Base-by-base conservation (phyloP, 805 yeast genomes). In the Torulaspora indica region DNA sequence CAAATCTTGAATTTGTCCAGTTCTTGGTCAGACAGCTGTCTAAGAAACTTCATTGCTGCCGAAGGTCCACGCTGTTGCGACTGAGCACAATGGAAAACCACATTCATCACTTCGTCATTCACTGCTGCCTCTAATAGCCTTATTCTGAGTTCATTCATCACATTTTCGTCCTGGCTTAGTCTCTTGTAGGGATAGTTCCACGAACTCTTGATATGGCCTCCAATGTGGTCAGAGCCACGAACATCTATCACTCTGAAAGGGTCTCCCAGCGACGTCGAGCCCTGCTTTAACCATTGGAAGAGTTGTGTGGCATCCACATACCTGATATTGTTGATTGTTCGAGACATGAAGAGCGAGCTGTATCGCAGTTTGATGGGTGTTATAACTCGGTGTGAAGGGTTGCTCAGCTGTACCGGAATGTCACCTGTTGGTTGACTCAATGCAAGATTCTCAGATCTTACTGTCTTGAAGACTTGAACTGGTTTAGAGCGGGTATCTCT, bases 31-130 rank as follows among this genome's bases (percentile, higher is more conserved):
- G 50, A 43, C 23, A 63, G 34, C n/a, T 39, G 24, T 45, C 78
- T 51, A 35, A 66, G 51, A 55, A 84, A 83, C 54, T 70, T 71
- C 64, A 81, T 67, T 0, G 97, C 89, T 3, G 96, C 77, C 3
- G 85, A 71, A 0, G 98, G 98, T 0, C 98, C 98, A 41, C 98
- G 71, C 47, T 83, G 95, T 64, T 93, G 98, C 3, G 95, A 82
- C 24, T 85, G 71, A 23, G 90, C 89, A 64, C 98, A 91, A 62
- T 93, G 96, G 67, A 91, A 93, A 0, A 93, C 83, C 9, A 61
- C 60, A 29, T 57, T 51, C 35, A 55, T 40, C 1, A 46, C 67
- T 5, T 64, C 58, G 2, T 40, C 38, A 7, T 48, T 32, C 8
- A 40, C 7, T 22, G 43, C 38, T 5, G 54, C 45, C n/a, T 57